Percentiles rank a stretch among this genome's conserved stretches.
These are phyloP conservation scores for Chrysanthemum seticuspe DNA, from an alignment of 129 eudicot species.

Conservation along the genomic window DNA sequence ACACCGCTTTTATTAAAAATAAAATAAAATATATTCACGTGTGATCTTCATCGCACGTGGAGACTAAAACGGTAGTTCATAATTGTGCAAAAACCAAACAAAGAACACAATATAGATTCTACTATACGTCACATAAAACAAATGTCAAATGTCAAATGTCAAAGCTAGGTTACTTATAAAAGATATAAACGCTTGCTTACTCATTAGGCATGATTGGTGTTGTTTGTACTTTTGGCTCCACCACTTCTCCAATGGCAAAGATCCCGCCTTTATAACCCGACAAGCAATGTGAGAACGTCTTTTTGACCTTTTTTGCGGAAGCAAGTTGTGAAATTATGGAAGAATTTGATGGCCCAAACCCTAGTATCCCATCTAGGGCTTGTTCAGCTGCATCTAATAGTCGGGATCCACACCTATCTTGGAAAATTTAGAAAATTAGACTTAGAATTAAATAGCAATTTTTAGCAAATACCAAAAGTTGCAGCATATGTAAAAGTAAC, in stretches of 20 bases:
- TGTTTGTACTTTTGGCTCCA: constrained; percentile 62
- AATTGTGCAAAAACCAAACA: too few relatives aligned
- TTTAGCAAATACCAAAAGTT: too few relatives aligned
- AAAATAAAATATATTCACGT: too few relatives aligned
- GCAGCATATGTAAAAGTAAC: too few relatives aligned
- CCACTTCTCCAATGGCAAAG: constrained; percentile 85
- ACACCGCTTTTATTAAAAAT: background rate
- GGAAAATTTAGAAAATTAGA: constrained; percentile 5
- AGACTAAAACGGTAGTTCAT: too few relatives aligned
- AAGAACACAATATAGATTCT: background rate
- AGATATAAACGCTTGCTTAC: constrained; percentile 17
- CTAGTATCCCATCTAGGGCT: constrained; percentile 87
- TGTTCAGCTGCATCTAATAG: constrained; percentile 67
- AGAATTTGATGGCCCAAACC: constrained; percentile 82
- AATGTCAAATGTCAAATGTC: too few relatives aligned
- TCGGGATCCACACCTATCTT: constrained; percentile 75
- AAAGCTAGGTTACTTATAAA: background rate
- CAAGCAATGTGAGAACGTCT: constrained; percentile 82
- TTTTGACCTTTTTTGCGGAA: constrained; percentile 59
- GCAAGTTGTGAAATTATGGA: constrained; percentile 87
- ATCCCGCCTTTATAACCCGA: constrained; percentile 76
- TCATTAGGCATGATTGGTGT: constrained; percentile 71
- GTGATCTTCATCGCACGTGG: too few relatives aligned
- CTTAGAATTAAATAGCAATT: too few relatives aligned
- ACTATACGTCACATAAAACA: background rate